These are phyloP conservation scores for Gaertneriomyces sp. DNA, from an alignment of 192 early-diverging fungal genomes.

Conservation along the genomic window DNA sequence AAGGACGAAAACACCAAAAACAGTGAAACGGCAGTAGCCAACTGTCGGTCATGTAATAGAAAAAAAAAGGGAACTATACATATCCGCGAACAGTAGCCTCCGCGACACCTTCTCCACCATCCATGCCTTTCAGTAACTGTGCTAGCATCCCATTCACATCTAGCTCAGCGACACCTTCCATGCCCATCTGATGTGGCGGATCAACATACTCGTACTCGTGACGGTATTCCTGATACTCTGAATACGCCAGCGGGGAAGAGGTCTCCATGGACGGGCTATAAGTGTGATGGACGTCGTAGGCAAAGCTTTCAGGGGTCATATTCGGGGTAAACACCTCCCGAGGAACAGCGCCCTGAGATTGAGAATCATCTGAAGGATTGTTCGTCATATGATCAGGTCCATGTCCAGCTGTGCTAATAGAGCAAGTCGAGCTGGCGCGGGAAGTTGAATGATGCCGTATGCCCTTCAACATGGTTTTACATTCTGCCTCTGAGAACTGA, in stretches of 20 bases:
- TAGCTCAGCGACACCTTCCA: conserved; percentile 1
- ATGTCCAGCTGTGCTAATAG: conserved; percentile 5
- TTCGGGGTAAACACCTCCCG: neutral
- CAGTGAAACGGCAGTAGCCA: too few relatives aligned
- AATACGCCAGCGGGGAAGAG: neutral
- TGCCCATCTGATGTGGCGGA: neutral
- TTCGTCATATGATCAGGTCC: neutral
- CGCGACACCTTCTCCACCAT: too few relatives aligned
- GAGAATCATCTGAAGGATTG: neutral
- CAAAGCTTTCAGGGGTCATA: neutral
- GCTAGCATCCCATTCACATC: conserved; percentile 26
- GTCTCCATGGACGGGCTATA: neutral
- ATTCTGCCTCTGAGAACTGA: neutral
- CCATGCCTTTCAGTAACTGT: conserved; percentile 5
- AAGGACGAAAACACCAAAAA: too few relatives aligned
- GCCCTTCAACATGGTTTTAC: conserved; percentile 1
- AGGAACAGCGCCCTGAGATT: neutral
- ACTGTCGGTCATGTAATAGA: too few relatives aligned
- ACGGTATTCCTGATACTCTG: neutral
- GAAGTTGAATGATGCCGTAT: neutral
- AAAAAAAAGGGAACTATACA: too few relatives aligned
- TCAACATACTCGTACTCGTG: neutral
- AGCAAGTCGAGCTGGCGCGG: too few relatives aligned
- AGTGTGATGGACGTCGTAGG: neutral
- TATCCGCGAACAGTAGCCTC: too few relatives aligned